A percentile compares a stretch with the other conserved stretches of the same genome.
These are phyloP conservation scores for Wickerhamiella sorbophila DNA, from an alignment of 805 yeast genomes.

Conservation along the genomic window DNA sequence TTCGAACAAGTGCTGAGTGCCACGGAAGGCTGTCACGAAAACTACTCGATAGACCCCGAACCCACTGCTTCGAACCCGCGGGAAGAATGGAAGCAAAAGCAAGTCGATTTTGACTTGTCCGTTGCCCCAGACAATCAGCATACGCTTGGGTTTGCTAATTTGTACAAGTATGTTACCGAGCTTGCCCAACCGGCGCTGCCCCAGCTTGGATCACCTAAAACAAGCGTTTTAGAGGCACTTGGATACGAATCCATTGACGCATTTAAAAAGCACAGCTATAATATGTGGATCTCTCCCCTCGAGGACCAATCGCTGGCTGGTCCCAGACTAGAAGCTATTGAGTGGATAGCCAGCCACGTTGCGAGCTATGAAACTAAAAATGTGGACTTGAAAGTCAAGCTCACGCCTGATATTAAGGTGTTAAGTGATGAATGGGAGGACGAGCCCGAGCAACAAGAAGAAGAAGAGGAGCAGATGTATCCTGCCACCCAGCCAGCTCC, in stretches of 20 bases:
- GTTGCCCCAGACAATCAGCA: background rate
- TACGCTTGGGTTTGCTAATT: slow-evolving; percentile 6
- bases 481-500: no score
- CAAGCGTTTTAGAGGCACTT: background rate
- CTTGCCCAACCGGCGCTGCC: slow-evolving; percentile 4
- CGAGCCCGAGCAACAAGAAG: no score
- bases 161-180: slow-evolving; percentile 7
- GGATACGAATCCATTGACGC: slow-evolving; percentile 7
- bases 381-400: background rate
- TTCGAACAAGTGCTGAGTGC: slow-evolving; percentile 9
- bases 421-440: slow-evolving; percentile 1
- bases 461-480: no score
- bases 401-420: background rate
- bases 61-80: no score
- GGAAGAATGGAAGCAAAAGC: no score
- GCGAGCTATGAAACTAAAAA: slow-evolving; percentile 1
- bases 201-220: background rate
- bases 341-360: slow-evolving; percentile 11
- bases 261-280: slow-evolving; percentile 10
- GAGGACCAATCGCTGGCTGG: slow-evolving; percentile 5
- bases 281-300: slow-evolving; percentile 19
- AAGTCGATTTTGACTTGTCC: slow-evolving; percentile 6
- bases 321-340: slow-evolving; percentile 11
- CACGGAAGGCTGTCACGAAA: no score
- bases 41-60: no score